These are phyloP conservation scores for Boletus subparvulus DNA, from an alignment of 768 basidiomycete genomes.

Conservation along the genomic window DNA sequence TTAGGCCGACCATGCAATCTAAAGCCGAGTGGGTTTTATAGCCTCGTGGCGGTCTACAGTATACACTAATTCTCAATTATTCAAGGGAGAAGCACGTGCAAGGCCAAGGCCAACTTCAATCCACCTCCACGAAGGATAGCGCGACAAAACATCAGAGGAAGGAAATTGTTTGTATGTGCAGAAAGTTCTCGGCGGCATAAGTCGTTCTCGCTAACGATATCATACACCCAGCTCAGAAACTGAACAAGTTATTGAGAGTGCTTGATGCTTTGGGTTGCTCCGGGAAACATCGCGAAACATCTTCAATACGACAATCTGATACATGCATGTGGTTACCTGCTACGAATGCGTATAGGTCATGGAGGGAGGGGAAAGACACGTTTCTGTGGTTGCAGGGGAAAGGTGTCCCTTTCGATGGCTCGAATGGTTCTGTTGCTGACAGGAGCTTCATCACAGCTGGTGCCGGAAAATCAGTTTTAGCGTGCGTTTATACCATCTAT, in stretches of 20 bases:
- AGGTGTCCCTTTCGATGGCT: neutral
- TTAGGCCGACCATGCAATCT: neutral
- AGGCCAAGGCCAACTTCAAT: neutral
- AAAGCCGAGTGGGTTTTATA: neutral
- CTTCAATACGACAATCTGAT: neutral
- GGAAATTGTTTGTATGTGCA: conserved; percentile 3
- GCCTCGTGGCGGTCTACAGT: neutral
- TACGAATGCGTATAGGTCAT: neutral
- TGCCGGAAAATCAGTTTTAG: conserved; percentile 1
- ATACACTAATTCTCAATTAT: neutral
- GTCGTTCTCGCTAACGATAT: neutral
- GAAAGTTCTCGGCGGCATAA: neutral
- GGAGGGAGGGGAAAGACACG: neutral
- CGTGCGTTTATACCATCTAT: neutral
- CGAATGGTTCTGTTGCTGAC: neutral
- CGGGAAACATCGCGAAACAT: neutral
- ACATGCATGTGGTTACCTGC: conserved; percentile 17
- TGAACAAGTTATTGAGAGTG: neutral
- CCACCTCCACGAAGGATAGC: neutral
- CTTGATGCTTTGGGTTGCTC: neutral
- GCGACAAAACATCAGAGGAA: neutral
- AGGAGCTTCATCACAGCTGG: neutral
- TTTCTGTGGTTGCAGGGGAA: conserved; percentile 21
- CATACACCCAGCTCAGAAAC: neutral
- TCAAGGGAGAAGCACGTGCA: neutral